A percentile compares a stretch with the other conserved stretches of the same genome.
These are phyloP conservation scores for Coniophora puteana DNA, from an alignment of 1,284 basidiomycete genomes.

Conservation along the genomic window DNA sequence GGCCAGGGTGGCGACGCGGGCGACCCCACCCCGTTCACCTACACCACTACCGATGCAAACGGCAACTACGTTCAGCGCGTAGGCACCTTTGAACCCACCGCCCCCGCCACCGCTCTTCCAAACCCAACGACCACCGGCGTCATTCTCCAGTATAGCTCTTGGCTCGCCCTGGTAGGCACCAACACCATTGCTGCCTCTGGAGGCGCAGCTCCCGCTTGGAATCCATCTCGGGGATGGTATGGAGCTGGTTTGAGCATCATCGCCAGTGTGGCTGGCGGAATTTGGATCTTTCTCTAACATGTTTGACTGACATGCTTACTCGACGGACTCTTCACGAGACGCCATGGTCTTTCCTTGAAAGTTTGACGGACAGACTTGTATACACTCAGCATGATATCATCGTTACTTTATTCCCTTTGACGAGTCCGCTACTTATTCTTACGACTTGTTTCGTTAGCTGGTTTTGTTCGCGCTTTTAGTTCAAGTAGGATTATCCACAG, in stretches of 20 bases:
- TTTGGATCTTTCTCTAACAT: conserved; percentile 30
- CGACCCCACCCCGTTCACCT: conserved; percentile 51
- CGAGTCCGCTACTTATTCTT: too few species aligned
- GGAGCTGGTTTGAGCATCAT: conserved; percentile 24
- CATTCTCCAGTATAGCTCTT: conserved; percentile 50
- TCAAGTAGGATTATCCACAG: too few species aligned
- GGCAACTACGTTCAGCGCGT: conserved; percentile 43
- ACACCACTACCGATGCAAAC: conserved; percentile 56
- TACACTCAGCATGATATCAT: too few species aligned
- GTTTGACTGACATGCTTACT: too few species aligned
- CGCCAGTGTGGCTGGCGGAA: conserved; percentile 28
- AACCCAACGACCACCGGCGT: conserved; percentile 42
- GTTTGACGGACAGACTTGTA: too few species aligned
- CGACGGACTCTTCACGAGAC: too few species aligned
- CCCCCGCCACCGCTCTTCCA: conserved; percentile 36
- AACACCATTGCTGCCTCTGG: conserved; percentile 30
- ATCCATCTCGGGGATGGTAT: conserved; percentile 26
- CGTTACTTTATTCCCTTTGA: too few species aligned
- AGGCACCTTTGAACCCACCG: conserved; percentile 58
- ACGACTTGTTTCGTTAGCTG: too few species aligned
- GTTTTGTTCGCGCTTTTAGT: too few species aligned
- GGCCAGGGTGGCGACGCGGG: conserved; percentile 60
- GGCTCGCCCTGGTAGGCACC: conserved; percentile 42
- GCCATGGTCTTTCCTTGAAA: too few species aligned
- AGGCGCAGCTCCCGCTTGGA: conserved; percentile 16